Conservation (phyloP, 176 grass and related monocot species). For the Juncus inflexus region DNA sequence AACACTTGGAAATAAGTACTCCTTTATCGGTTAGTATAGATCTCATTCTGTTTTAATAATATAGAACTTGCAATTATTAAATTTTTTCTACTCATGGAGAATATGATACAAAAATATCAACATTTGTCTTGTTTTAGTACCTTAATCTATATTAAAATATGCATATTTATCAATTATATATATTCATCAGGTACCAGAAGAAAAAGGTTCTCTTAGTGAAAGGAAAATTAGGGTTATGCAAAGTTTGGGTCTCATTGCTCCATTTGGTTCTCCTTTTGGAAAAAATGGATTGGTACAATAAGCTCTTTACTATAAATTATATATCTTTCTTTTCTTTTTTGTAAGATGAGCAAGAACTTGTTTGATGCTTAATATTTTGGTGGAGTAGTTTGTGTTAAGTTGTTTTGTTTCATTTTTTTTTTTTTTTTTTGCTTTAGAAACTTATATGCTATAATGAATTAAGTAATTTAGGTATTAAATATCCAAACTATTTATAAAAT, state of each 20-base stretch:
- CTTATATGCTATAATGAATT: neutral
- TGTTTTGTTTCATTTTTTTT: neutral
- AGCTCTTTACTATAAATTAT: neutral
- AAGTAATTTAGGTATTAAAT: neutral
- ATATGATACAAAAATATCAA: too few species aligned
- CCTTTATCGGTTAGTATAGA: too few species aligned
- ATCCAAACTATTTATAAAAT: too few species aligned
- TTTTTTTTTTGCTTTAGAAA: constrained; percentile 10
- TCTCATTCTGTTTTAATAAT: too few species aligned
- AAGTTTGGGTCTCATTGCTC: constrained; percentile 64
- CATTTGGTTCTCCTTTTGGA: constrained; percentile 57
- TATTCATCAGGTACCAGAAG: constrained; percentile 7
- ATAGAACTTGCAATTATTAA: too few species aligned
- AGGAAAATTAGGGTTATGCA: constrained; percentile 67
- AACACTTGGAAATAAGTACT: too few species aligned
- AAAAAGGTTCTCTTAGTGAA: constrained; percentile 33
- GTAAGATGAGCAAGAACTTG: neutral
- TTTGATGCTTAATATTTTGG: neutral
- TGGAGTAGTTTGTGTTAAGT: too few species aligned
- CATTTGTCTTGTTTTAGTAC: too few species aligned
- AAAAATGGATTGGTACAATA: constrained; percentile 20
- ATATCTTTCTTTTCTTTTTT: neutral
- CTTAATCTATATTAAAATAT: too few species aligned
- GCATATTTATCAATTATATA: too few species aligned
- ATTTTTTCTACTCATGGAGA: too few species aligned